phyloP scores from a whole-genome alignment of 2,329 filamentous ascomycete genomes.

The Blastomyces parvus region DNA sequence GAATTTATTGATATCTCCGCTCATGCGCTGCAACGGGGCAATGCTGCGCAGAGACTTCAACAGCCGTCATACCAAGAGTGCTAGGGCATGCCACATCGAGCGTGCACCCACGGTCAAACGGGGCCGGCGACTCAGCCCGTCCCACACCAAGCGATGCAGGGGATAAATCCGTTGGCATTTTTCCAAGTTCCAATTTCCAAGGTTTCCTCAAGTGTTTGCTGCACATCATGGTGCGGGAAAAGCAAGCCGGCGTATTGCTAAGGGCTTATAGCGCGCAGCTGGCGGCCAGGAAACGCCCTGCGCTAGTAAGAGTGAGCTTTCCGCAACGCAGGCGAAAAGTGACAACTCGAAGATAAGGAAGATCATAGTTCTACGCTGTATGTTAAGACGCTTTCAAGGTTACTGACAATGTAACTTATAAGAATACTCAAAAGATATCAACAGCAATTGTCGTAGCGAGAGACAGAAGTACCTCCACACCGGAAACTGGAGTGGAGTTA shows the following conservation, averaged over 20 bases:
- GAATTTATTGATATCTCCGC: no score
- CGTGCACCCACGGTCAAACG: neutral
- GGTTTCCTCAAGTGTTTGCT: neutral
- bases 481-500: neutral
- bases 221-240: neutral
- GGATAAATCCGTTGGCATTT: neutral
- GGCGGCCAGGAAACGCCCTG: neutral
- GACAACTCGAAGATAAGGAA: neutral
- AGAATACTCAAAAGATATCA: no score
- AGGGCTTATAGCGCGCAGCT: neutral
- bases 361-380: neutral
- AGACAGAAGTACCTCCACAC: neutral
- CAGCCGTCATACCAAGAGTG: no score
- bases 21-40: no score
- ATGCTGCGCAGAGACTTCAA: no score
- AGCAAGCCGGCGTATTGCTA: neutral
- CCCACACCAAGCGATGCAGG: neutral
- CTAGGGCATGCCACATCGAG: no score
- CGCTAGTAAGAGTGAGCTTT: neutral
- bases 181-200: no score
- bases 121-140: neutral
- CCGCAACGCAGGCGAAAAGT: neutral
- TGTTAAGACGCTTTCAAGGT: no score
- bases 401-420: no score
- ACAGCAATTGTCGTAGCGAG: neutral